Conservation (phyloP, 345 rosid species). For the Brassica incana region DNA sequence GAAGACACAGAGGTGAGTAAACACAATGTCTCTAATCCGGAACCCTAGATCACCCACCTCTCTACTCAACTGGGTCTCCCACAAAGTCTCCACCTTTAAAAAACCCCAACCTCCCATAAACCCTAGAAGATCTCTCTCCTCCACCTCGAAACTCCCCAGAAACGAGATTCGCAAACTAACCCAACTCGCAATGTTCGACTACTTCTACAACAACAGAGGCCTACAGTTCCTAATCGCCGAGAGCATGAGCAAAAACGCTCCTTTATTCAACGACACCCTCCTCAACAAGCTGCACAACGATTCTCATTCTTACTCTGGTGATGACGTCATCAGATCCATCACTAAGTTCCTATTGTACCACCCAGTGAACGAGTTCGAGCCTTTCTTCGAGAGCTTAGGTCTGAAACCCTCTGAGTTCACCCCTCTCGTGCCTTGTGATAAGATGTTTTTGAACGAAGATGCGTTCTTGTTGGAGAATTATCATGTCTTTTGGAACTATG, state of each 20-base stretch:
- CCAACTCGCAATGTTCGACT: constrained; percentile 66
- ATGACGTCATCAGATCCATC: constrained; percentile 35
- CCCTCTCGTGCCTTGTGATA: constrained; percentile 51
- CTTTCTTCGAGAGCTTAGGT: constrained; percentile 83
- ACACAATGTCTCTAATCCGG: constrained; percentile 9
- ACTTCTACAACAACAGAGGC: constrained; percentile 64
- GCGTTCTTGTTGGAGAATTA: constrained; percentile 60
- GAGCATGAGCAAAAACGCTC: constrained; percentile 66
- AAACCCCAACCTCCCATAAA: constrained; percentile 31
- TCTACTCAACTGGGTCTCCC: constrained; percentile 51
- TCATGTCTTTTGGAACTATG: constrained; percentile 59
- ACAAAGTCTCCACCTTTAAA: constrained; percentile 28
- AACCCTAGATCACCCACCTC: constrained; percentile 39
- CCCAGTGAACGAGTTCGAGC: constrained; percentile 89
- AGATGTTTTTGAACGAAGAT: constrained; percentile 69
- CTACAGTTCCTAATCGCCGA: constrained; percentile 64
- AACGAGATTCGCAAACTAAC: constrained; percentile 39
- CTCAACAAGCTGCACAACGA: constrained; percentile 38
- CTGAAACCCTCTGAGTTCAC: constrained; percentile 49
- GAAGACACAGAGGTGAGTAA: background rate
- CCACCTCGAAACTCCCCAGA: constrained; percentile 4
- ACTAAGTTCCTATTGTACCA: constrained; percentile 59
- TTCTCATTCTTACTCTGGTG: background rate
- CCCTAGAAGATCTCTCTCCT: constrained; percentile 51
- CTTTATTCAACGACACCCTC: constrained; percentile 53